phyloP scores from a whole-genome alignment of 1,139 yeast genomes.

The Hansenula anomala region DNA sequence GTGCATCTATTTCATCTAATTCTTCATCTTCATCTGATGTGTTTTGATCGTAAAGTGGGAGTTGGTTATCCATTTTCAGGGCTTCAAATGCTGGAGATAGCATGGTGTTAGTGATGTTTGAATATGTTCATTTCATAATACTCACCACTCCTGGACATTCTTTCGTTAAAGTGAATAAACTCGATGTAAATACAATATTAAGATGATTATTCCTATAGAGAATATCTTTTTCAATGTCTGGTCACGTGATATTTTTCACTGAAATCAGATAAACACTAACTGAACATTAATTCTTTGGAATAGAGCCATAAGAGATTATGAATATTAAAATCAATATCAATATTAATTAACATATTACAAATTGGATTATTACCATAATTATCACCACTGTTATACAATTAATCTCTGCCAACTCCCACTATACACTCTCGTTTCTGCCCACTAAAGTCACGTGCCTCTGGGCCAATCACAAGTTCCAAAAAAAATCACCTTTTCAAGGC shows the following conservation, averaged over 20 bases:
- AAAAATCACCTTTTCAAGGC: background rate
- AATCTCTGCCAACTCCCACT: background rate
- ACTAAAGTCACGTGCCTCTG: background rate
- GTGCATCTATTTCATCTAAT: conserved; percentile 2
- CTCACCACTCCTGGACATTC: conserved; percentile 3
- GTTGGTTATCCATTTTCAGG: conserved; percentile 3
- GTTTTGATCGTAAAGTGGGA: conserved; percentile 14
- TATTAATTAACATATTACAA: background rate
- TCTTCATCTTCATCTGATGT: conserved; percentile 11
- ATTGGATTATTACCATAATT: background rate
- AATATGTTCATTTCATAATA: background rate
- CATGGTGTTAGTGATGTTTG: too few relatives aligned
- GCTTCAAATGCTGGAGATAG: conserved; percentile 11
- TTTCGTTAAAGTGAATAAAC: too few relatives aligned
- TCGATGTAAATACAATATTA: too few relatives aligned
- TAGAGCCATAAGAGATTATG: too few relatives aligned
- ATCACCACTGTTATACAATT: too few relatives aligned
- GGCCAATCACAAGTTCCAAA: background rate
- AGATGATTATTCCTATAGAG: background rate
- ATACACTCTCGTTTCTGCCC: background rate
- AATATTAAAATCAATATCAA: too few relatives aligned
- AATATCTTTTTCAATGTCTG: background rate
- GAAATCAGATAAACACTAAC: too few relatives aligned
- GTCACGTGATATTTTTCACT: too few relatives aligned
- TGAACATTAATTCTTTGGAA: too few relatives aligned